Evolutionary conservation across 805 yeast species (phyloP).

Genomic region (Wickerhamiella lipophila): DNA sequence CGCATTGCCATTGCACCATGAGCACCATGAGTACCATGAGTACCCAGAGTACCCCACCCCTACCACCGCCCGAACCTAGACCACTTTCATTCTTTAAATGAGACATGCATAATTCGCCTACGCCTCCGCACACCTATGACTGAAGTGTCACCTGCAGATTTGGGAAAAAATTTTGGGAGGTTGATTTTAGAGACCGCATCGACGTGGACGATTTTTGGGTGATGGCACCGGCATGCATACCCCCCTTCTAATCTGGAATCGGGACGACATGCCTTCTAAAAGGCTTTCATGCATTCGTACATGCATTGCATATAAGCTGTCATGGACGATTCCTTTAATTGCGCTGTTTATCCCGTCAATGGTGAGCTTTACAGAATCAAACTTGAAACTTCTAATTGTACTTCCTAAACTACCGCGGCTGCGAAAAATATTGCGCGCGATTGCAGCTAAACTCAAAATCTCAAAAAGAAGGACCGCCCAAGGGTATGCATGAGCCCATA

Average conservation of each 20-base stretch:
- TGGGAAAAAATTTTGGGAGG: background rate
- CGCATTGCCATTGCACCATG: no score
- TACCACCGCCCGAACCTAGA: no score
- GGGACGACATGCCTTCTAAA: background rate
- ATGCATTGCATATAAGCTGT: conserved; percentile 11
- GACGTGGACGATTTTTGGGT: background rate
- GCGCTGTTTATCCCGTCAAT: no score
- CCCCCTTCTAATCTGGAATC: background rate
- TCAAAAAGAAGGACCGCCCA: background rate
- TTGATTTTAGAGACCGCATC: background rate
- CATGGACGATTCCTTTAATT: no score
- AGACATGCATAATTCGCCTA: conserved; percentile 1
- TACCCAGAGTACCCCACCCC: no score
- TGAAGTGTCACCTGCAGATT: background rate
- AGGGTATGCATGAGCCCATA: background rate
- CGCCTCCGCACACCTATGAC: background rate
- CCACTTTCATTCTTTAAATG: background rate
- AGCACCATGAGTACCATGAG: no score
- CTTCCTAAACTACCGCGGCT: background rate
- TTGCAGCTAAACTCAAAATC: background rate
- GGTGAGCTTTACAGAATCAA: no score
- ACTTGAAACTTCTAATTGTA: no score
- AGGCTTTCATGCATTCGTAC: conserved; percentile 1
- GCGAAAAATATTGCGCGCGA: background rate
- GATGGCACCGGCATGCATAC: background rate